A percentile compares a stretch with the other conserved stretches of the same genome.
These are phyloP conservation scores for Phellopilus nigrolimitatus DNA, from an alignment of 1,284 basidiomycete species.

Conservation along the genomic window DNA sequence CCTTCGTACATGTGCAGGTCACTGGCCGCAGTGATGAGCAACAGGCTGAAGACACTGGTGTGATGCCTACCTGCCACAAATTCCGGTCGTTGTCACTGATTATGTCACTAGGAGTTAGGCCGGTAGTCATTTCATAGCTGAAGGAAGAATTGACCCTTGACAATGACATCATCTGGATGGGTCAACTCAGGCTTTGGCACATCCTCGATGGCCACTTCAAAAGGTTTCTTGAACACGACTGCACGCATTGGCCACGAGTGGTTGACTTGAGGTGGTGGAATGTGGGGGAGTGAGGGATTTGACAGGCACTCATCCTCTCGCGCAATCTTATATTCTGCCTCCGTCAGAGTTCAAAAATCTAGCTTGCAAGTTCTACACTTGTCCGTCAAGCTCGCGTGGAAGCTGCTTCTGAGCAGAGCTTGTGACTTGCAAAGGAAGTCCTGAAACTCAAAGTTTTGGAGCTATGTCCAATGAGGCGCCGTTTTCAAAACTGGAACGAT, in stretches of 20 bases:
- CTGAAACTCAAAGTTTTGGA: no score
- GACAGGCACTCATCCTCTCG: no score
- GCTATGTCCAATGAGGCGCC: no score
- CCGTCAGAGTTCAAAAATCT: no score
- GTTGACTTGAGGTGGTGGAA: neutral
- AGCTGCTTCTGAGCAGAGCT: no score
- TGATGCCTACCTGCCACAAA: constrained; percentile 40
- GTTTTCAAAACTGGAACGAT: no score
- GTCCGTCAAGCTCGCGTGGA: no score
- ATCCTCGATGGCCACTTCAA: constrained; percentile 39
- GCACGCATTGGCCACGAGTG: constrained; percentile 36
- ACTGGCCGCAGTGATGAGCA: constrained; percentile 26
- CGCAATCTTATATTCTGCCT: no score
- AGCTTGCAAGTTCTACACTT: no score
- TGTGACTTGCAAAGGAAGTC: no score
- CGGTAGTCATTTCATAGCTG: no score
- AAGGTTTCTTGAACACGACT: constrained; percentile 46
- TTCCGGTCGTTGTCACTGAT: constrained; percentile 47
- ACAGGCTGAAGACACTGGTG: neutral
- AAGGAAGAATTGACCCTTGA: constrained; percentile 32
- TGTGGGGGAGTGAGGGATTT: no score
- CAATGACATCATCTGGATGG: constrained; percentile 48
- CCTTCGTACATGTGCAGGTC: constrained; percentile 55
- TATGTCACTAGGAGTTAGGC: constrained; percentile 1
- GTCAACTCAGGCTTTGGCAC: constrained; percentile 42